These are phyloP conservation scores for Cynara cardunculus DNA, from an alignment of 129 eudicot genomes.

Conservation along the genomic window DNA sequence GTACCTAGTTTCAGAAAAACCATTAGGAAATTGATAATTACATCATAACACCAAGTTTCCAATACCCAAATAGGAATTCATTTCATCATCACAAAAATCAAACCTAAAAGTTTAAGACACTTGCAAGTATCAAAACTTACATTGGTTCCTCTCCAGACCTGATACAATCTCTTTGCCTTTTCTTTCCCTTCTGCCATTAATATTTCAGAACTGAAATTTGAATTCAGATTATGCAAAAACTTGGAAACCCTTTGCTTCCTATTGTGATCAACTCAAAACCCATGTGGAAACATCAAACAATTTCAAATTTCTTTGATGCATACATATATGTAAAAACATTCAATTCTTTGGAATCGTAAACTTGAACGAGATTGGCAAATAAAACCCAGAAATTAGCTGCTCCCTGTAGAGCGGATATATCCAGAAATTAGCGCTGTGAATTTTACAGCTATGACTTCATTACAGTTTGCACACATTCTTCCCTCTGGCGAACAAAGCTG, in stretches of 20 bases:
- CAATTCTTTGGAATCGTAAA: background rate
- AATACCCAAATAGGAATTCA: background rate
- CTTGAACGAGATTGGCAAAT: background rate
- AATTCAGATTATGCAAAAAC: constrained; percentile 3
- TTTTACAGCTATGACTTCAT: constrained; percentile 27
- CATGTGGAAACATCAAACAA: constrained; percentile 24
- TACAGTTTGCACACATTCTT: constrained; percentile 3
- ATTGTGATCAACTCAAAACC: constrained; percentile 11
- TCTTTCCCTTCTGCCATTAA: constrained; percentile 21
- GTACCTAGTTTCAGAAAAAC: background rate
- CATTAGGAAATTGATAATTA: background rate
- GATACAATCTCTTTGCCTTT: constrained; percentile 50
- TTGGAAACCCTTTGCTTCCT: constrained; percentile 9
- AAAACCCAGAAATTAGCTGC: constrained; percentile 10
- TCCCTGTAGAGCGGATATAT: background rate
- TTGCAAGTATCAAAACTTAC: constrained; percentile 43
- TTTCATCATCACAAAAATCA: background rate
- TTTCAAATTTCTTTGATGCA: background rate
- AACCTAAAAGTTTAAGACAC: background rate
- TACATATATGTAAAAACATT: background rate
- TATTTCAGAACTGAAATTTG: background rate
- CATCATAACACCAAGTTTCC: background rate
- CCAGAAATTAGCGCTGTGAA: background rate
- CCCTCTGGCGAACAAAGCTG: constrained; percentile 19
- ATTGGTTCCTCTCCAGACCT: constrained; percentile 91